Percentiles rank a stretch among this genome's conserved stretches.
phyloP scores from a whole-genome alignment of 2,329 filamentous ascomycete species.

The Macroventuria anomochaeta region DNA sequence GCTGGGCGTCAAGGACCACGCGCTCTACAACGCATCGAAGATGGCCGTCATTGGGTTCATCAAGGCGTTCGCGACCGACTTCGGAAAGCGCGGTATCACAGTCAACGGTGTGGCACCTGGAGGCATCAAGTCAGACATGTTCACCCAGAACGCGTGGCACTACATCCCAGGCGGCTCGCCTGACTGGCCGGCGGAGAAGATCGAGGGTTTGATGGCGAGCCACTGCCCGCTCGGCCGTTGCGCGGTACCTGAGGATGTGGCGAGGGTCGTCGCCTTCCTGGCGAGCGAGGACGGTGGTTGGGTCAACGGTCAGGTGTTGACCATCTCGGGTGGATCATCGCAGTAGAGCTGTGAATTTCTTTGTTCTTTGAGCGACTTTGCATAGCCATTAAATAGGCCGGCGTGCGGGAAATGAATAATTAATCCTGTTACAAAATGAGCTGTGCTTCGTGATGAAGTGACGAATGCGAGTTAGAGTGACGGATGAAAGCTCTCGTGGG shows the following conservation, averaged over 20 bases:
- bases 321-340: constrained; percentile 51
- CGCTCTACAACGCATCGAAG: constrained; percentile 74
- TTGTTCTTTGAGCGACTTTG: constrained; percentile 1
- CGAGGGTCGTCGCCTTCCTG: constrained; percentile 51
- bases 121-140: constrained; percentile 80
- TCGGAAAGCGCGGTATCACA: constrained; percentile 70
- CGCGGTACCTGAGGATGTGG: constrained; percentile 56
- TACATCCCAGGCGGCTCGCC: constrained; percentile 58
- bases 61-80: constrained; percentile 74
- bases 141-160: constrained; percentile 65
- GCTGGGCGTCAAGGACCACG: constrained; percentile 72
- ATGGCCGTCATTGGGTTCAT: constrained; percentile 76
- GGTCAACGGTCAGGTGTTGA: constrained; percentile 52
- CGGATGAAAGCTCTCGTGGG: too few relatives aligned
- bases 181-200: constrained; percentile 58
- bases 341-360: constrained; percentile 35
- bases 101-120: constrained; percentile 76
- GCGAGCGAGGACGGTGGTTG: constrained; percentile 50
- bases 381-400: background rate
- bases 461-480: too few relatives aligned
- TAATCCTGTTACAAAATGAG: background rate
- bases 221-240: constrained; percentile 58
- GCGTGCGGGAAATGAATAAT: background rate
- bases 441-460: too few relatives aligned
- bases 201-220: constrained; percentile 58